phyloP scores from a whole-genome alignment of 805 yeast genomes.

The Kodamaea laetipori region DNA sequence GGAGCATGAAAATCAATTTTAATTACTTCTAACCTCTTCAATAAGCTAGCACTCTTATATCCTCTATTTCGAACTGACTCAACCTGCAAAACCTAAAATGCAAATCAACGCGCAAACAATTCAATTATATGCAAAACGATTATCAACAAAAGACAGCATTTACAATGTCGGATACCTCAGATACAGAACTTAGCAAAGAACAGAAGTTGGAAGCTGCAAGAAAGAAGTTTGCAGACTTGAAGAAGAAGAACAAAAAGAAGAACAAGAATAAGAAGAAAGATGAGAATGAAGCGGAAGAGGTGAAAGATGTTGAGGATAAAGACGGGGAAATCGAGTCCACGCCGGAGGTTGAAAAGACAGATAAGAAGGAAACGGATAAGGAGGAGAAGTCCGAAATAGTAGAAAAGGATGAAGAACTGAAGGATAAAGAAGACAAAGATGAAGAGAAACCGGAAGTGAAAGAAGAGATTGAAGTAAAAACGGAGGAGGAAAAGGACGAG shows the following conservation, averaged over 20 bases:
- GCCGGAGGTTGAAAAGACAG: not conserved
- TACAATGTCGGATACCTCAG: conserved; percentile 15
- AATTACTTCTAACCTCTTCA: too few species aligned
- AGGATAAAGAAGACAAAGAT: conserved; percentile 8
- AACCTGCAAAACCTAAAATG: not conserved
- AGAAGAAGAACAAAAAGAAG: conserved; percentile 55
- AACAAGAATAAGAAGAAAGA: conserved; percentile 51
- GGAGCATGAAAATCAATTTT: too few species aligned
- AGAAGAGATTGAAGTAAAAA: conserved; percentile 16
- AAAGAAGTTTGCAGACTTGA: conserved; percentile 71
- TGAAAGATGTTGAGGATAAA: conserved; percentile 12
- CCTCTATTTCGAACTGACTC: too few species aligned
- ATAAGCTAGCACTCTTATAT: too few species aligned
- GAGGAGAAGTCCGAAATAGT: not conserved
- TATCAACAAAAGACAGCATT: not conserved
- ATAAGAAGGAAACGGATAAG: not conserved
- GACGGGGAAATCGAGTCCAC: not conserved
- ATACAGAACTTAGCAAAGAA: conserved; percentile 43
- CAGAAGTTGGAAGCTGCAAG: conserved; percentile 75
- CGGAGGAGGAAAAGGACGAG: conserved; percentile 12
- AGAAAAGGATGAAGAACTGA: not conserved
- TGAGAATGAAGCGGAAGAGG: conserved; percentile 22
- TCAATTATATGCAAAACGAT: not conserved
- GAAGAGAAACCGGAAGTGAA: conserved; percentile 14
- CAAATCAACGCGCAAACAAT: conserved; percentile 1